These are phyloP conservation scores for Calonectria fujianensis DNA, from an alignment of 2,329 filamentous ascomycete genomes.

Conservation along the genomic window DNA sequence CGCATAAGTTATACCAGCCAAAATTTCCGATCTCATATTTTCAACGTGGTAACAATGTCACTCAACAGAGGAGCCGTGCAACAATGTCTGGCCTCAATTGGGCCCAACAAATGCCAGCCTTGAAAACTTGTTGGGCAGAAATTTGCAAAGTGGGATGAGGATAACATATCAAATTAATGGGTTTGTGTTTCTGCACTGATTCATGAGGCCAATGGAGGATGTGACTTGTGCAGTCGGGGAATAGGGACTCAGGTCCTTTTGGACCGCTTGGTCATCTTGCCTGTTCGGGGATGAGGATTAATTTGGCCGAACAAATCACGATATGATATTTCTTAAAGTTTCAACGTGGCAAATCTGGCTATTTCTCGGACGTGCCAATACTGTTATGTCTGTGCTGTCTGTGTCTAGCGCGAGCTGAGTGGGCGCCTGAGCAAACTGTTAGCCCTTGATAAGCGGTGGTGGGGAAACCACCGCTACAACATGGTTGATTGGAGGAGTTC, in stretches of 20 bases:
- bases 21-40: background rate
- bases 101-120: background rate
- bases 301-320: background rate
- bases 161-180: background rate
- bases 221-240: background rate
- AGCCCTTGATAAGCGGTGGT: background rate
- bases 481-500: too few species aligned
- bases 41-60: background rate
- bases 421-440: background rate
- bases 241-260: too few species aligned
- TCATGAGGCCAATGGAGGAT: background rate
- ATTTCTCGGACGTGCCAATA: background rate
- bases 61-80: background rate
- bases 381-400: background rate
- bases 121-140: background rate
- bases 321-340: background rate
- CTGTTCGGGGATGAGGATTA: too few species aligned
- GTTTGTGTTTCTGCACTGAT: background rate
- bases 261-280: too few species aligned
- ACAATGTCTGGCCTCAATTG: background rate
- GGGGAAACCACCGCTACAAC: too few species aligned
- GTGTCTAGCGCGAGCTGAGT: background rate
- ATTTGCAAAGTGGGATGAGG: background rate
- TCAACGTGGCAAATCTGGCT: background rate
- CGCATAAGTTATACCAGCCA: background rate